Evolutionary conservation across 352 stramenopile species (phyloP).

Genomic region (Globisporangium camurandrum): DNA sequence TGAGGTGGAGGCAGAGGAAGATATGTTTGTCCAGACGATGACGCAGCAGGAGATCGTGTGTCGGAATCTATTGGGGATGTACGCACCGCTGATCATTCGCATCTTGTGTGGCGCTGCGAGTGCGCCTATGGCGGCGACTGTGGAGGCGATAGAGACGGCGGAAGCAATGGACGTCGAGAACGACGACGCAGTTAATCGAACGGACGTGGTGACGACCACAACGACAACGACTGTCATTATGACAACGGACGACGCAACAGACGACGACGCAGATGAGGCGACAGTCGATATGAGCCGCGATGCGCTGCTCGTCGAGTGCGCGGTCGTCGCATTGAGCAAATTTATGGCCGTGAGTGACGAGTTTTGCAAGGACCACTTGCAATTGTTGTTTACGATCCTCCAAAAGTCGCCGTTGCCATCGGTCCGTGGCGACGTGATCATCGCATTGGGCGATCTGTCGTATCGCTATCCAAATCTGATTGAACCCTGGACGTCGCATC

Average conservation of each 20-base stretch:
- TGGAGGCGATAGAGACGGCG: not conserved
- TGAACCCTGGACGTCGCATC: slow-evolving; percentile 95
- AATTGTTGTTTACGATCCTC: slow-evolving; percentile 92
- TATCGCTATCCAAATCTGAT: slow-evolving; percentile 98
- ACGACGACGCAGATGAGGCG: too few relatives aligned
- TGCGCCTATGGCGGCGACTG: too few relatives aligned
- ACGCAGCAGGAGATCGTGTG: slow-evolving; percentile 90
- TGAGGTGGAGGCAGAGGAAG: slow-evolving; percentile 85
- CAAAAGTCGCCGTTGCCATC: slow-evolving; percentile 54
- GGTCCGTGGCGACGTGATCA: slow-evolving; percentile 94
- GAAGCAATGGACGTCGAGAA: too few relatives aligned
- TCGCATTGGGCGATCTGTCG: slow-evolving; percentile 94
- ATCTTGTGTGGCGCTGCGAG: slow-evolving; percentile 57
- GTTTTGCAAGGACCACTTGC: slow-evolving; percentile 94
- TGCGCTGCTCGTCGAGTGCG: slow-evolving; percentile 85
- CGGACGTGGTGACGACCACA: too few relatives aligned
- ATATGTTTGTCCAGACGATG: slow-evolving; percentile 89
- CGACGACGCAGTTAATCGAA: too few relatives aligned
- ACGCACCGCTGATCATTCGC: slow-evolving; percentile 86
- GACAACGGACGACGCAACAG: slow-evolving; percentile 41
- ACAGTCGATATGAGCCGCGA: slow-evolving; percentile 51
- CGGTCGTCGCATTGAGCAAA: slow-evolving; percentile 95
- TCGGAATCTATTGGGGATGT: slow-evolving; percentile 88
- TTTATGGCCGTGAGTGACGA: slow-evolving; percentile 96
- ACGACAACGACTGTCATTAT: too few relatives aligned